phyloP scores from a whole-genome alignment of 140 eudicot genomes.

The Flaveria floridana region DNA sequence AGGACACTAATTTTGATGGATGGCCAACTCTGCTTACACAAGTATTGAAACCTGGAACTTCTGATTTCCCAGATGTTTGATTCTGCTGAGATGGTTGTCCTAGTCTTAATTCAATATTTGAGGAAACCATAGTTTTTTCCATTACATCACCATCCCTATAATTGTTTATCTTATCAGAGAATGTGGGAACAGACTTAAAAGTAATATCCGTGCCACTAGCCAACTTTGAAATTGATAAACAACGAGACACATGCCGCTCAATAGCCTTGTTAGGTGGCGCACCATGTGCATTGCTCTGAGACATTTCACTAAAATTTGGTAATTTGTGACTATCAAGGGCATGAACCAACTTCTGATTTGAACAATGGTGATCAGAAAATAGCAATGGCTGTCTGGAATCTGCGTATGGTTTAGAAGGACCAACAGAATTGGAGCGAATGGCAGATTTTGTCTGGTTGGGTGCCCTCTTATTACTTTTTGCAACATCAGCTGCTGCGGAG shows the following conservation, averaged over 20 bases:
- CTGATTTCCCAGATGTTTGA: conserved; percentile 35
- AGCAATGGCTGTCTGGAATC: conserved; percentile 36
- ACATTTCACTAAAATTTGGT: conserved; percentile 26
- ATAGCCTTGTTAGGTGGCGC: conserved; percentile 27
- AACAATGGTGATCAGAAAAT: conserved; percentile 24
- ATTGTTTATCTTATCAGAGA: conserved; percentile 29
- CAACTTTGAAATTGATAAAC: conserved; percentile 34
- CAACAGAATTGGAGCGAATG: conserved; percentile 36
- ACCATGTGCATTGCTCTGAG: conserved; percentile 32
- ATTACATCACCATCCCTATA: conserved; percentile 30
- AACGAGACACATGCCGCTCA: conserved; percentile 30
- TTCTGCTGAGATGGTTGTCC: conserved; percentile 71
- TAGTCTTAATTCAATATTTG: conserved; percentile 66
- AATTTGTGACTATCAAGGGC: conserved; percentile 28
- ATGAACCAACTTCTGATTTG: conserved; percentile 29
- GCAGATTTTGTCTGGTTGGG: conserved; percentile 32
- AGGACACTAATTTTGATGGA: conserved; percentile 31
- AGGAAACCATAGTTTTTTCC: conserved; percentile 39
- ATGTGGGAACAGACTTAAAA: conserved; percentile 31
- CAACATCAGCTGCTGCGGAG: conserved; percentile 42
- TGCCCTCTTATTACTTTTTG: conserved; percentile 33
- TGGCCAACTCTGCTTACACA: conserved; percentile 25
- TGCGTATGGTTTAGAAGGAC: conserved; percentile 35
- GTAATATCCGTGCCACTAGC: conserved; percentile 34
- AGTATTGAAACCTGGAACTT: conserved; percentile 30